Conservation (phyloP, 805 yeast genomes). For the Metschnikowia kunwiensis region DNA sequence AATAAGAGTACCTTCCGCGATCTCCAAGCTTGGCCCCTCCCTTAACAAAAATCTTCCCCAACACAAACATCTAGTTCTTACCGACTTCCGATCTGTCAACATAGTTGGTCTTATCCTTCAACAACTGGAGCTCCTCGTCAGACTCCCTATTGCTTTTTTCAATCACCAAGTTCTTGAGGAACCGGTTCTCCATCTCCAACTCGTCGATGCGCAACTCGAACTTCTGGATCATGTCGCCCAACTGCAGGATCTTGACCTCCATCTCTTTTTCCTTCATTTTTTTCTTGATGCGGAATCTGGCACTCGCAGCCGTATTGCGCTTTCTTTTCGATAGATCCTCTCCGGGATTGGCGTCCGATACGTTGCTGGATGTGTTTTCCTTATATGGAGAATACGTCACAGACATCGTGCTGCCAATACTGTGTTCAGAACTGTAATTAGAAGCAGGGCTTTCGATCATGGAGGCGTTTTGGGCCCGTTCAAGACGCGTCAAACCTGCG, state of each 20-base stretch:
- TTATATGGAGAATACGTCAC: constrained; percentile 1
- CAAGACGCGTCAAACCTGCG: background rate
- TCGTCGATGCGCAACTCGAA: constrained; percentile 49
- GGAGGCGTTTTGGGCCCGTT: background rate
- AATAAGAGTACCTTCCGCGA: too few species aligned
- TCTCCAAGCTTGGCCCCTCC: too few species aligned
- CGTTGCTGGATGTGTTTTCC: background rate
- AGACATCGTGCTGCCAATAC: constrained; percentile 13
- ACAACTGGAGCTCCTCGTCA: constrained; percentile 35
- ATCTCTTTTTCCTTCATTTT: constrained; percentile 57
- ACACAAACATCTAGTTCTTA: too few species aligned
- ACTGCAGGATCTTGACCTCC: constrained; percentile 45
- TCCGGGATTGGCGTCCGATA: background rate
- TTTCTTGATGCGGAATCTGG: constrained; percentile 61
- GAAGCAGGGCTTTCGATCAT: constrained; percentile 15
- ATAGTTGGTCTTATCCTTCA: constrained; percentile 25
- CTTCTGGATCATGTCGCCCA: constrained; percentile 43
- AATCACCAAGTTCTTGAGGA: constrained; percentile 51
- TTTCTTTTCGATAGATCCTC: constrained; percentile 38
- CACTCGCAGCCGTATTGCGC: constrained; percentile 64
- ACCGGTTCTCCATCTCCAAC: constrained; percentile 60
- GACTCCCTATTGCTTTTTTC: constrained; percentile 50
- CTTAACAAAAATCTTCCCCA: too few species aligned
- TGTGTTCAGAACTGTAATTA: constrained; percentile 14
- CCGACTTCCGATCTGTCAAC: too few species aligned